These are phyloP conservation scores for Pinus tabuliformis DNA, from an alignment of 75 land plant genomes.

Conservation along the genomic window DNA sequence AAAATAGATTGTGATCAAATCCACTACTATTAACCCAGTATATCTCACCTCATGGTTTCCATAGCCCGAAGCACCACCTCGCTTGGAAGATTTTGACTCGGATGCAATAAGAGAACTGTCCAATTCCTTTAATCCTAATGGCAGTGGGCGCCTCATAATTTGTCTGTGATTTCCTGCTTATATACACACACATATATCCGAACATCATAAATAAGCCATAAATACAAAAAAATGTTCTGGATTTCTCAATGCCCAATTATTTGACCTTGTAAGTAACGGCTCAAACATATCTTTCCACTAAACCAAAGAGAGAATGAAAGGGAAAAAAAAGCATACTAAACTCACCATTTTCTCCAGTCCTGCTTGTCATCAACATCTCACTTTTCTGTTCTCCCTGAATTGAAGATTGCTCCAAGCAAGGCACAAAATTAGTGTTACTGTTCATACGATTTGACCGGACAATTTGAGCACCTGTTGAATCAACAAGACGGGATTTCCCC, in stretches of 20 bases:
- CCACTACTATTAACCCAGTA: not conserved
- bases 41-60: conserved; percentile 59
- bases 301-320: not conserved
- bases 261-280: not conserved
- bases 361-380: conserved; percentile 32
- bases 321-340: not conserved
- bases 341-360: conserved; percentile 47
- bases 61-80: conserved; percentile 45
- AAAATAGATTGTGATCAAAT: not conserved
- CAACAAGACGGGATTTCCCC: conserved; percentile 12
- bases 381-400: conserved; percentile 37
- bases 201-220: not conserved
- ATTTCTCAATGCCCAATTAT: not conserved
- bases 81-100: conserved; percentile 51
- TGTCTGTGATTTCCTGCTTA: conserved; percentile 47
- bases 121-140: conserved; percentile 33
- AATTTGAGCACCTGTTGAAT: conserved; percentile 8
- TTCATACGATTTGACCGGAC: conserved; percentile 10
- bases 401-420: conserved; percentile 9
- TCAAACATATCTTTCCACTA: not conserved
- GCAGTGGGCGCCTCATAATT: conserved; percentile 41
- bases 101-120: conserved; percentile 18
- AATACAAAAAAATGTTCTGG: not conserved
- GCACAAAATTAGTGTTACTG: not conserved
- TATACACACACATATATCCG: not conserved